Percentiles rank a stretch among this genome's conserved stretches.
Evolutionary conservation across 83 land plant species (phyloP).

Genomic region (Diphasiastrum complanatum): DNA sequence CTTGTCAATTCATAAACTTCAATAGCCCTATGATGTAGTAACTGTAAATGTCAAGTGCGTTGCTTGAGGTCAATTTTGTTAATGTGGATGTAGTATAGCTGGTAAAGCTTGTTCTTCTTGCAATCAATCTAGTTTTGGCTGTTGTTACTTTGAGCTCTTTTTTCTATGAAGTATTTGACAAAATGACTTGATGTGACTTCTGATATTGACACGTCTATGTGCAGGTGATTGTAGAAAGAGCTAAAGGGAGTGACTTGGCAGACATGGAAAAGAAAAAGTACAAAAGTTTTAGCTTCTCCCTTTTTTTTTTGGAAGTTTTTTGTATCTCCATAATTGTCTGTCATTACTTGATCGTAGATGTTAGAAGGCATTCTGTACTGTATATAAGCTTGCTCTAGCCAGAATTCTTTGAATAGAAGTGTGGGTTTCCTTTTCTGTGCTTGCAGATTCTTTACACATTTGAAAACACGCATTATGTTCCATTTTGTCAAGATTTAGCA

Average conservation of each 20-base stretch:
- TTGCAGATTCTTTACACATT: no score
- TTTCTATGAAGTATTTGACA: not conserved
- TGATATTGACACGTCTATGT: not conserved
- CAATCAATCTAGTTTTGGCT: not conserved
- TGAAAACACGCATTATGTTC: no score
- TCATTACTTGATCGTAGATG: no score
- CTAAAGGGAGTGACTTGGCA: conserved; percentile 12
- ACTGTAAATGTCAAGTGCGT: not conserved
- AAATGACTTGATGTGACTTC: not conserved
- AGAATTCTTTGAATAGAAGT: no score
- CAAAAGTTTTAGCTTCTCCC: not conserved
- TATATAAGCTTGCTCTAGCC: no score
- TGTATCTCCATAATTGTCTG: no score
- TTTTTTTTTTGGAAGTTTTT: no score
- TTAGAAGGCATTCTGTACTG: no score
- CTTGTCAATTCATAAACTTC: not conserved
- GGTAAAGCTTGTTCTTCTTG: not conserved
- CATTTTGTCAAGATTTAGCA: no score
- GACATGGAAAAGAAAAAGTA: conserved; percentile 31
- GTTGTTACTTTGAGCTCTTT: not conserved
- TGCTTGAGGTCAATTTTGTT: not conserved
- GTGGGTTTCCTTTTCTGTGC: no score
- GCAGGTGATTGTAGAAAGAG: conserved; percentile 29
- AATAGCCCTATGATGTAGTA: not conserved
- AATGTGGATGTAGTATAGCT: not conserved